Conservation (phyloP, 176 grass and related monocot species). For the Zoysia pacifica region DNA sequence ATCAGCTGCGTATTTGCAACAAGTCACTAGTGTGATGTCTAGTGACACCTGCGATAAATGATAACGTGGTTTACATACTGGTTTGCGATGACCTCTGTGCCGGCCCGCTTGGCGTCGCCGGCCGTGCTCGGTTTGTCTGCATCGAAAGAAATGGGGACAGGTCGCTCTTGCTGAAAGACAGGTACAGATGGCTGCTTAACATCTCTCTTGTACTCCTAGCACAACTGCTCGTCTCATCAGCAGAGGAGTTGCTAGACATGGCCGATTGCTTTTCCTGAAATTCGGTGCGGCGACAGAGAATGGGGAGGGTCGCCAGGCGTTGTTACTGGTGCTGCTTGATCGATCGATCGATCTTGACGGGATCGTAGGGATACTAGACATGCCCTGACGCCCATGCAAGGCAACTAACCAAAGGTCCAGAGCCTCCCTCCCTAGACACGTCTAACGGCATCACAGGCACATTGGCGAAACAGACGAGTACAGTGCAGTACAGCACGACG, state of each 20-base stretch:
- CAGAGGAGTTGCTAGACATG: not conserved
- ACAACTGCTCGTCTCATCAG: not conserved
- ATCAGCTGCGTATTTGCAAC: conserved; percentile 10
- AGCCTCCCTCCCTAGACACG: not conserved
- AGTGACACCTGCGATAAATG: not conserved
- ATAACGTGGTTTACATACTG: not conserved
- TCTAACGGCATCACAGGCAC: not conserved
- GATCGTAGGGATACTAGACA: not conserved
- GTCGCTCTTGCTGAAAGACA: not conserved
- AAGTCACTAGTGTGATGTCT: not conserved
- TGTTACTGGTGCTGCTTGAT: not conserved
- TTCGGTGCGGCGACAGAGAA: too few relatives aligned
- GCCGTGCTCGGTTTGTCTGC: not conserved
- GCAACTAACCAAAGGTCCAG: not conserved
- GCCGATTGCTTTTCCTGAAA: not conserved
- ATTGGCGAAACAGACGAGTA: not conserved
- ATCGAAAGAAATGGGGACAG: not conserved
- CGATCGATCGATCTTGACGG: not conserved
- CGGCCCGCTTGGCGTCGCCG: not conserved
- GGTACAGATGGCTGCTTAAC: not conserved
- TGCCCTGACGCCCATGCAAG: not conserved
- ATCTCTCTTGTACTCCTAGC: not conserved
- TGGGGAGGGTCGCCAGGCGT: too few relatives aligned
- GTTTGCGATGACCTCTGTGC: not conserved
- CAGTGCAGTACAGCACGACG: not conserved